Conservation (phyloP, 2,329 filamentous ascomycete species). For the Hypoxylon sp. region DNA sequence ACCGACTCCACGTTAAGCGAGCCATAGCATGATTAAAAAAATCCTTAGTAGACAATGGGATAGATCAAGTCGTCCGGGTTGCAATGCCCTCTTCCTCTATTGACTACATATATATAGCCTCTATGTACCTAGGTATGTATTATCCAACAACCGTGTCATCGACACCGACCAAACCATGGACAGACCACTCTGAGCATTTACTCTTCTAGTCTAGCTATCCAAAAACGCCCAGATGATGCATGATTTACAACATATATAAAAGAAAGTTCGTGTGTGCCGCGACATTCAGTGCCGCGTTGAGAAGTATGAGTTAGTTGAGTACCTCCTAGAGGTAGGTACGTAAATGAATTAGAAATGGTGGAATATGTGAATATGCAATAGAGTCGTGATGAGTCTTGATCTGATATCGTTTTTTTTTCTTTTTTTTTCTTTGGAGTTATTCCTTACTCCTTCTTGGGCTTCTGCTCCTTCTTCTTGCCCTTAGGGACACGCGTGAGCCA, state of each 20-base stretch:
- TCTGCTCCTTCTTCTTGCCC: constrained; percentile 52
- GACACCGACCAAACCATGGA: constrained; percentile 7
- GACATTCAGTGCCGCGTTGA: not conserved
- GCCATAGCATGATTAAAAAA: not conserved
- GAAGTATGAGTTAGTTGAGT: not conserved
- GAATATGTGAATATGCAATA: not conserved
- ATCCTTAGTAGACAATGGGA: not conserved
- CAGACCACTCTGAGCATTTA: constrained; percentile 1
- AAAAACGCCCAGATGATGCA: constrained; percentile 32
- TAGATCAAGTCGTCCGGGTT: not conserved
- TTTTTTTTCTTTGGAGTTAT: constrained; percentile 11
- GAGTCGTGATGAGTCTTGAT: constrained; percentile 5
- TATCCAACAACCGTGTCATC: not conserved
- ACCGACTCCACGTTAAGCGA: no score
- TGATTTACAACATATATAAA: constrained; percentile 26
- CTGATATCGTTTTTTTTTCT: constrained; percentile 3
- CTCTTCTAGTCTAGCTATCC: constrained; percentile 20
- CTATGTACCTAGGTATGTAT: constrained; percentile 17
- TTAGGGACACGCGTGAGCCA: constrained; percentile 65
- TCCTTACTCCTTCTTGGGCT: constrained; percentile 49
- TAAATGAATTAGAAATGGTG: constrained; percentile 1
- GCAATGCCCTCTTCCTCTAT: constrained; percentile 10
- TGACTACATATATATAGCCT: not conserved
- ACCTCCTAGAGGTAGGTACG: not conserved
- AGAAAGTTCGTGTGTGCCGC: constrained; percentile 4